These are phyloP conservation scores for Tanozyma kutaoensis DNA, from an alignment of 805 yeast genomes.

Conservation along the genomic window DNA sequence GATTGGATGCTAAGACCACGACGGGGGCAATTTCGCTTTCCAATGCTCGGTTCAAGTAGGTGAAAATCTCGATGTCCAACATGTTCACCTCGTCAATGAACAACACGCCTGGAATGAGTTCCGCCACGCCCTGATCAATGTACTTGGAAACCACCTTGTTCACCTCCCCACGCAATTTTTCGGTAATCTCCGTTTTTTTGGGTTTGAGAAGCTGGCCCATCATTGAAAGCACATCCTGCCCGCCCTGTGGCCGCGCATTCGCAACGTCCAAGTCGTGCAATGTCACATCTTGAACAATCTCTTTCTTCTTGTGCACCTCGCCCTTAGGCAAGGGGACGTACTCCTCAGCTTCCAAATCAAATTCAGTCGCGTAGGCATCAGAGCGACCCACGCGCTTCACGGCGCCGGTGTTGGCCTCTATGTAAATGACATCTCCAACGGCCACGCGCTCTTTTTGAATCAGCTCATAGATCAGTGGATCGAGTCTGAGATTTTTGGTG, in stretches of 20 bases:
- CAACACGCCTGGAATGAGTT: slow-evolving; percentile 92
- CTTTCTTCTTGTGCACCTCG: slow-evolving; percentile 96
- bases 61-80: slow-evolving; percentile 95
- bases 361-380: slow-evolving; percentile 98
- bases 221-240: slow-evolving; percentile 91
- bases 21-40: slow-evolving; percentile 89
- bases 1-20: slow-evolving; percentile 89
- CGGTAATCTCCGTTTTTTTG: slow-evolving; percentile 92
- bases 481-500: slow-evolving; percentile 77
- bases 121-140: slow-evolving; percentile 97
- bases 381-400: slow-evolving; percentile 95
- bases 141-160: slow-evolving; percentile 92
- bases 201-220: slow-evolving; percentile 97
- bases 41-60: slow-evolving; percentile 86
- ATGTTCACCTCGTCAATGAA: slow-evolving; percentile 98
- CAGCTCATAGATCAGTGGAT: slow-evolving; percentile 85
- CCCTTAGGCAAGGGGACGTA: slow-evolving; percentile 98
- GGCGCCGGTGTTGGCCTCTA: slow-evolving; percentile 95
- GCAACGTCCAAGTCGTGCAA: slow-evolving; percentile 94
- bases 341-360: slow-evolving; percentile 96
- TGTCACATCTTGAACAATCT: slow-evolving; percentile 94
- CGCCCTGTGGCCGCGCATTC: slow-evolving; percentile 92
- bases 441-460: slow-evolving; percentile 90
- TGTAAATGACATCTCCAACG: slow-evolving; percentile 93
- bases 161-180: slow-evolving; percentile 85